These are phyloP conservation scores for Laguncularia racemosa DNA, from an alignment of 345 rosid genomes.

Conservation along the genomic window DNA sequence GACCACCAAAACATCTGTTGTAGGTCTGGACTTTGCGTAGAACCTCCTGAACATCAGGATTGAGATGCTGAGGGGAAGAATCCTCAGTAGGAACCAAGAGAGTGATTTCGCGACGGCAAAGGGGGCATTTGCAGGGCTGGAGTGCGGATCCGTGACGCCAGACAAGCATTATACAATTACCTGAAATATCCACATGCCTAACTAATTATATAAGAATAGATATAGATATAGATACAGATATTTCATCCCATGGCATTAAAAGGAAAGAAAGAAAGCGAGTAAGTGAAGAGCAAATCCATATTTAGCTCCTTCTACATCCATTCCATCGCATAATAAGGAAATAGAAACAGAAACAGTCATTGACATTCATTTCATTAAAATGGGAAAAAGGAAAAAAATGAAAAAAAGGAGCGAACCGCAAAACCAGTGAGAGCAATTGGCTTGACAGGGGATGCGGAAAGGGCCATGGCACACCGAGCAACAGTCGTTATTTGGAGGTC, in stretches of 20 bases:
- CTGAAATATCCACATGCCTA: conserved; percentile 17
- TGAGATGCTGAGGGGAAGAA: conserved; percentile 36
- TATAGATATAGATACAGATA: too few relatives aligned
- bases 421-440: conserved; percentile 97
- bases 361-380: neutral
- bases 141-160: conserved; percentile 72
- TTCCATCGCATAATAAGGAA: too few relatives aligned
- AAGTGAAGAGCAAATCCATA: too few relatives aligned
- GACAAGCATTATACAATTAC: conserved; percentile 77
- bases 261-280: too few relatives aligned
- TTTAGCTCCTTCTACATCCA: too few relatives aligned
- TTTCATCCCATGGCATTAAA: too few relatives aligned
- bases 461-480: conserved; percentile 75
- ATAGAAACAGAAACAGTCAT: too few relatives aligned
- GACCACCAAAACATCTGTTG: conserved; percentile 67
- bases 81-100: conserved; percentile 67
- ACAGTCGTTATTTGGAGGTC: conserved; percentile 56
- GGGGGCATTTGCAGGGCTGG: conserved; percentile 77
- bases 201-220: too few relatives aligned
- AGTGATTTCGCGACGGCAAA: conserved; percentile 83
- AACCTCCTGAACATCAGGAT: conserved; percentile 35
- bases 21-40: conserved; percentile 54
- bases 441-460: conserved; percentile 76
- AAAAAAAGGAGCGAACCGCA: conserved; percentile 42
- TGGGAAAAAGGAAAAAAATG: neutral